Conservation (phyloP, 2,329 filamentous ascomycete genomes). For the Metarhizium brunneum region DNA sequence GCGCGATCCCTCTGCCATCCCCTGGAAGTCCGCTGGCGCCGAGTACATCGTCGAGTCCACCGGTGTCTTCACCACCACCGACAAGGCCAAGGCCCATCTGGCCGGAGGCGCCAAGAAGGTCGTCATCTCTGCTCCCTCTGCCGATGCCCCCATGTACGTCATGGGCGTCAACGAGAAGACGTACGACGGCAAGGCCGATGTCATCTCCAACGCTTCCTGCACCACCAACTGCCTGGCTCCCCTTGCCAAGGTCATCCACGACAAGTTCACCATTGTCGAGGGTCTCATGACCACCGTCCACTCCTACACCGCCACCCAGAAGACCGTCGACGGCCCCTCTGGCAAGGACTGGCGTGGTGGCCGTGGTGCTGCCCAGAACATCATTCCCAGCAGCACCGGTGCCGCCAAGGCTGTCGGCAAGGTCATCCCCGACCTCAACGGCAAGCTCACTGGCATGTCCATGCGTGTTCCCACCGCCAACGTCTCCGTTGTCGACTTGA, state of each 20-base stretch:
- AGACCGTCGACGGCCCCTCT: slow-evolving; percentile 97
- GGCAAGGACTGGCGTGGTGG: slow-evolving; percentile 99
- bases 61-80: slow-evolving; percentile 97
- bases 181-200: slow-evolving; percentile 83
- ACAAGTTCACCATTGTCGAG: slow-evolving; percentile 96
- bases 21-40: slow-evolving; percentile 79
- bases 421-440: slow-evolving; percentile 95
- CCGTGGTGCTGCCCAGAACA: slow-evolving; percentile 98
- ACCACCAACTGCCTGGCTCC: slow-evolving; percentile 99
- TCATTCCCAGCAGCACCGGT: slow-evolving; percentile 98
- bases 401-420: slow-evolving; percentile 99
- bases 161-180: slow-evolving; percentile 96
- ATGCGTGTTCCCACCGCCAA: slow-evolving; percentile 99
- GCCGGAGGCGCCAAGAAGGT: slow-evolving; percentile 98
- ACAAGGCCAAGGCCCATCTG: slow-evolving; percentile 91
- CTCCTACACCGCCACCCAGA: slow-evolving; percentile 99
- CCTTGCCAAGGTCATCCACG: slow-evolving; percentile 97
- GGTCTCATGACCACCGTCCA: slow-evolving; percentile 99
- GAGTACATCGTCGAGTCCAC: slow-evolving; percentile 96
- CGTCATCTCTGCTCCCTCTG: slow-evolving; percentile 83
- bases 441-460: slow-evolving; percentile 99
- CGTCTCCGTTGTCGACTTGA: slow-evolving; percentile 98
- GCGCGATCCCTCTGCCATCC: slow-evolving; percentile 82
- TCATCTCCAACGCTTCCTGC: slow-evolving; percentile 99
- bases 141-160: slow-evolving; percentile 99